Evolutionary conservation across 768 basidiomycete genomes (phyloP), one percentile per base, ranked within the genome.

Genomic region (Filobasidium floriforme): DNA sequence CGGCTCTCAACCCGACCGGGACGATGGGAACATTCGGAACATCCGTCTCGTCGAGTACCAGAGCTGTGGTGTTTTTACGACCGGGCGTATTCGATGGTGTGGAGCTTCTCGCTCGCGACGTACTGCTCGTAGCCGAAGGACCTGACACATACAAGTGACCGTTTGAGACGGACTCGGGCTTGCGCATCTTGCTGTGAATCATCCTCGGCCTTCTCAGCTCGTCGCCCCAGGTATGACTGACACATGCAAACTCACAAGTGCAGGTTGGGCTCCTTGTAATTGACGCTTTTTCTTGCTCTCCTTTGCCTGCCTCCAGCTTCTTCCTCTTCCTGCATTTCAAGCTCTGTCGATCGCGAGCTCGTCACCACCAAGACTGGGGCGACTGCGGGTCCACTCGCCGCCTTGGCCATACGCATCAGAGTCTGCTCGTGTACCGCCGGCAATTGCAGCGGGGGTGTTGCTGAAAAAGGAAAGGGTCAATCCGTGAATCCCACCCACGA

Each of bases 231-330:
- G 1, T 26, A n/a, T 12, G 14, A 19, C 61, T 26, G 32, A 4
- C 32, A 24, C 41, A 41, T 22, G 22, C 9, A 5, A 18, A 71
- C 75, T 67, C 62, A 76, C 75, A 70, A 73, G 55, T 69, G 72
- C 44, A 76, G 57, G 68, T 71, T 74, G 19, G 75, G 75, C 57
- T 76, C 75, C 60, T 76, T 76, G 69, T 76, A 76, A 60, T 72
- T 76, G n/a, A 76, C 73, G 55, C 73, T 73, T 59, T 68, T 70
- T 28, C 73, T 66, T 4, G 73, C 66, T 49, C 75, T 61, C 32
- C 68, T 67, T 40, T 73, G 54, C 18, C 60, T 61, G 26, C 67
- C 68, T 24, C 69, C 69, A 11, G 68, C 71, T 15, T 65, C 71
- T 29, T 46, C 49, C 52, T 49, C 62, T 46, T 60, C 66, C 3